Base-by-base conservation (phyloP, 2,329 filamentous ascomycete species). In the Ascochyta pisi region DNA sequence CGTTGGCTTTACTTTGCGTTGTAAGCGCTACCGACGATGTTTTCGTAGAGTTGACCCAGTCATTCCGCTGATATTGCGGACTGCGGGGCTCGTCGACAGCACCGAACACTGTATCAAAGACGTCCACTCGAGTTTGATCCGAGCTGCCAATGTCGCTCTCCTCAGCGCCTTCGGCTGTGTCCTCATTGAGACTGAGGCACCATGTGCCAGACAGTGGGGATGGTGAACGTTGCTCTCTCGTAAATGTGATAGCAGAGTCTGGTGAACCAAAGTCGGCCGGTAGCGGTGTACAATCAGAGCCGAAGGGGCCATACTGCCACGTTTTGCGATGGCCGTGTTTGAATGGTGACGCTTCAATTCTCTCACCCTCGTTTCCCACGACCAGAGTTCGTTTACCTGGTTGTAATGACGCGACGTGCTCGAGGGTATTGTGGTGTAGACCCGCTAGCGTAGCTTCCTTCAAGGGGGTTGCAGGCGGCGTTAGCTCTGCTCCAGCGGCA, bases 1-100 rank as follows among this genome's bases (percentile, higher is more conserved):
- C 62, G 19, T 64, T 65, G 16, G 60, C 27, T 22, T 43, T 50
- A 9, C 33, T 43, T 39, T 54, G 23, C 47, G 55, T 43, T 54
- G 50, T 35, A n/a, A 45, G 43, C 12, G 33, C 34, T n/a, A 24
- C 24, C 1, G 46, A 24, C 39, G 31, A 27, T 42, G 33, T 43
- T 31, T 15, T 54, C 6, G n/a, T 19, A 22, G 47, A 34, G 6
- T 43, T 27, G 13, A 47, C 15, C 6, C 33, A 51, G n/a, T 16
- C n/a, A 13, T 43, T 26, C 3, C 23, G 37, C 10, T 24, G 13
- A 8, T 37, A 22, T 24, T 29, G 41, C 10, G 41, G 13, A 9
- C 15, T 3, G 24, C 37, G 26, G 37, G 27, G 26, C 8, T 35
- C 40, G 24, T 13, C 8, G n/a, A 22, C 16, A 16, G 5, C 15